Evolutionary conservation across 768 basidiomycete species (phyloP), one percentile per base, ranked within the genome.

Genomic region (Phlebiopsis flavidoalba): DNA sequence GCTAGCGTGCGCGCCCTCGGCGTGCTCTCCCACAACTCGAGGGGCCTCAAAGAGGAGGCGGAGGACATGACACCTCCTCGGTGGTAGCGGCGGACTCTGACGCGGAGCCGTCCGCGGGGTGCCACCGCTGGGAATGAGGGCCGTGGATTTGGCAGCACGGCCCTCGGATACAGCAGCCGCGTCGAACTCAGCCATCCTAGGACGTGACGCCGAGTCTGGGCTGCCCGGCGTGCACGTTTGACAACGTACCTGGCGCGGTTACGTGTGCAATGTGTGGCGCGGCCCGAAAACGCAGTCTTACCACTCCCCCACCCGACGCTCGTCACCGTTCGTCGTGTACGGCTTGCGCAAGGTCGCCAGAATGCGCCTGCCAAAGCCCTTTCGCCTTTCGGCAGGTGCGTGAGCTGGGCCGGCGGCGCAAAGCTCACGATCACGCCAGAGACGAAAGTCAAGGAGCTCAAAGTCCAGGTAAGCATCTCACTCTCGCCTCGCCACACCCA

Each of bases 401-500:
- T 68, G 79, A 82, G 58, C 69, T 75, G 26, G 81, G 77, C 8
- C 81, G 81, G 65, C 74, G 76, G 63, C 79, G 78, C 60, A 81
- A 73, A 64, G 67, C n/a, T 91, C 53, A 79, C 74, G 11, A 79
- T 93, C 49, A 75, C 76, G 48, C 92, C 89, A 70, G 69, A 73
- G 33, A 91, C 83, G 63, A 85, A 87, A 0, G 80, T 94, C 54
- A 91, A 87, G 70, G 90, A 93, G 15, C 83, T 93, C 66, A 93
- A 92, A 72, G 68, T 89, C 58, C 79, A 83, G 78, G 88, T 91
- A 59, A 43, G 40, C 17, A 8, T n/a, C n/a, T n/a, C n/a, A n/a
- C n/a, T n/a, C n/a, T 60, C 40, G 12, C 40, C 40, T 17, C 40
- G 40, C 40, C 17, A 17, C 40, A 12, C 12, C 3, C 40, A 43